phyloP scores from a whole-genome alignment of 306 rosid species.

The Leucaena leucocephala region DNA sequence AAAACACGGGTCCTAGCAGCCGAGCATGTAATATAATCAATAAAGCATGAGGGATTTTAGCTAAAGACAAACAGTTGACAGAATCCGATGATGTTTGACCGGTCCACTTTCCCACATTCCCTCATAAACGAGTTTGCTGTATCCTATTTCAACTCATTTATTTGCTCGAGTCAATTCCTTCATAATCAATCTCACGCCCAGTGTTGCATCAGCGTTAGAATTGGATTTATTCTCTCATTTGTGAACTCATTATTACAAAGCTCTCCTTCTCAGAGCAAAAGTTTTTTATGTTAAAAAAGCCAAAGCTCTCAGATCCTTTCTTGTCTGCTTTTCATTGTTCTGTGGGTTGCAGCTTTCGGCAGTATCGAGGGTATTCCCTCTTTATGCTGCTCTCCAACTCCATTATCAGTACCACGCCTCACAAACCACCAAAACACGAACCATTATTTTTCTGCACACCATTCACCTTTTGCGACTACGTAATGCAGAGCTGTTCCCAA shows the following conservation, averaged over 20 bases:
- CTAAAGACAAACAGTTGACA: neutral
- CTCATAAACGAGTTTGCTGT: neutral
- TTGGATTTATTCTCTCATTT: neutral
- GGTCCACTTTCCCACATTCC: neutral
- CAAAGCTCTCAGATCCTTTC: constrained; percentile 14
- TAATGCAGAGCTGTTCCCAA: constrained; percentile 34
- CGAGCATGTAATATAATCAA: neutral
- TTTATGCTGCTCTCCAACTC: constrained; percentile 27
- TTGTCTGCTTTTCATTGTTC: neutral
- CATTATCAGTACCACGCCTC: constrained; percentile 37
- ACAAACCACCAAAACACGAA: constrained; percentile 31
- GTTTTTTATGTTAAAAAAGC: neutral
- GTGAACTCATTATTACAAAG: neutral
- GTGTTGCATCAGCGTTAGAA: neutral
- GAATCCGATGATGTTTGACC: constrained; percentile 13
- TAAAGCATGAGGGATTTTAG: neutral
- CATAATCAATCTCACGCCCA: neutral
- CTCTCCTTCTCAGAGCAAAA: neutral
- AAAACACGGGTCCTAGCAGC: neutral
- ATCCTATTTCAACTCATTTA: neutral
- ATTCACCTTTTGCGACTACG: constrained; percentile 25
- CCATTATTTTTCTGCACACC: constrained; percentile 30
- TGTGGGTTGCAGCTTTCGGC: constrained; percentile 49
- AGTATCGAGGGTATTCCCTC: constrained; percentile 46
- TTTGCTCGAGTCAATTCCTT: neutral